phyloP scores from a whole-genome alignment of 2,329 filamentous ascomycete genomes.

The Phoma sp. region DNA sequence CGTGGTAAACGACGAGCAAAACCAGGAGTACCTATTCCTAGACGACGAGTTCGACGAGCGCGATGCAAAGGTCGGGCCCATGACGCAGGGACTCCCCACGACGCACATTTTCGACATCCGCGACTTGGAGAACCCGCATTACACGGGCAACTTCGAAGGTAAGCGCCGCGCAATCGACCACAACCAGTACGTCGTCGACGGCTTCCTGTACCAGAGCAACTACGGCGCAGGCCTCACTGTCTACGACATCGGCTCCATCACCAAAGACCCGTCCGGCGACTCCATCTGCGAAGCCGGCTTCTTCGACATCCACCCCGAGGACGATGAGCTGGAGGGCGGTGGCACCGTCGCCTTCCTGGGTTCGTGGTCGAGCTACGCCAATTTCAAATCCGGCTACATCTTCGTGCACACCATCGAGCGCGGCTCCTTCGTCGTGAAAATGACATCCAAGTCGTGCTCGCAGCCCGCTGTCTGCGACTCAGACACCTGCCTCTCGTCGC shows the following conservation, averaged over 20 bases:
- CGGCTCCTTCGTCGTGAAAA: slow-evolving; percentile 42
- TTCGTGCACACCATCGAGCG: slow-evolving; percentile 48
- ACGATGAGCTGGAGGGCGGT: slow-evolving; percentile 43
- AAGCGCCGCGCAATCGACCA: slow-evolving; percentile 49
- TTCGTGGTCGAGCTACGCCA: slow-evolving; percentile 48
- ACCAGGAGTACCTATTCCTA: slow-evolving; percentile 38
- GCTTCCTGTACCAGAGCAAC: slow-evolving; percentile 49
- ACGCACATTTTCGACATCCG: slow-evolving; percentile 46
- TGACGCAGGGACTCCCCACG: slow-evolving; percentile 36
- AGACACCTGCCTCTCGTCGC: slow-evolving; percentile 23
- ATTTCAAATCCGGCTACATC: slow-evolving; percentile 43
- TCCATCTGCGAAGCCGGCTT: slow-evolving; percentile 50
- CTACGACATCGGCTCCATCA: slow-evolving; percentile 46
- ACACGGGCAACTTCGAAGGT: slow-evolving; percentile 50
- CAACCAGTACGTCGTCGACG: slow-evolving; percentile 52
- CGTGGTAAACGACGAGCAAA: slow-evolving; percentile 32
- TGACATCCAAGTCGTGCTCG: slow-evolving; percentile 30
- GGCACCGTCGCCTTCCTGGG: slow-evolving; percentile 50
- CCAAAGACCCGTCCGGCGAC: slow-evolving; percentile 43
- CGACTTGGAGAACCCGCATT: slow-evolving; percentile 38
- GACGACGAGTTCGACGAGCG: slow-evolving; percentile 44
- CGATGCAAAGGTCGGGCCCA: slow-evolving; percentile 36
- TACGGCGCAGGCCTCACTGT: slow-evolving; percentile 49
- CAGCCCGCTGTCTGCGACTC: slow-evolving; percentile 30
- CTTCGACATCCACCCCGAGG: slow-evolving; percentile 51